Evolutionary conservation across 1,139 yeast genomes (phyloP).

Genomic region (Scheffersomyces illinoinensis): DNA sequence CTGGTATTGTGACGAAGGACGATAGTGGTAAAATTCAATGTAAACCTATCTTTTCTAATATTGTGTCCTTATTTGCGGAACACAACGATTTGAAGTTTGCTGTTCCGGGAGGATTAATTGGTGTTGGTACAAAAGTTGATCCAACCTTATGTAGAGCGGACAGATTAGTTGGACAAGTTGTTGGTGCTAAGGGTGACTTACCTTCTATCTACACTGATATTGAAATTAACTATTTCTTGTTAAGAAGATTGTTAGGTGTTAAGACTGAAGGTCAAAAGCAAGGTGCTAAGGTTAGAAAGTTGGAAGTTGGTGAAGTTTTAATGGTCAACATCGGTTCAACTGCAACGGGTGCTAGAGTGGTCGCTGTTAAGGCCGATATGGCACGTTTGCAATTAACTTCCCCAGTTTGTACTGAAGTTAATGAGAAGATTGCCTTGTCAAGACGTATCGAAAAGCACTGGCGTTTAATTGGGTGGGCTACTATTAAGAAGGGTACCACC

Average conservation of each 20-base stretch:
- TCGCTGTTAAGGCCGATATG: constrained; percentile 98
- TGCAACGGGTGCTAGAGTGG: constrained; percentile 98
- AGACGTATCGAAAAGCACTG: constrained; percentile 99
- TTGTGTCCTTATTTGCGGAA: constrained; percentile 94
- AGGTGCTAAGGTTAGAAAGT: constrained; percentile 89
- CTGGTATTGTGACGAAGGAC: constrained; percentile 97
- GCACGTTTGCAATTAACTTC: constrained; percentile 95
- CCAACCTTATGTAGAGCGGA: constrained; percentile 99
- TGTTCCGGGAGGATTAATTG: constrained; percentile 99
- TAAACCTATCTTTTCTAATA: constrained; percentile 92
- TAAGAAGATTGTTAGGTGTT: constrained; percentile 97
- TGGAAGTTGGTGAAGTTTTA: constrained; percentile 91
- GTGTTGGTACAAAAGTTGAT: constrained; percentile 99
- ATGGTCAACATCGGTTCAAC: constrained; percentile 99
- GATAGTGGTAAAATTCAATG: constrained; percentile 92
- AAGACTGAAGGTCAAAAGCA: constrained; percentile 97
- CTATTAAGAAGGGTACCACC: constrained; percentile 92
- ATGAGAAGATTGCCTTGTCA: constrained; percentile 97
- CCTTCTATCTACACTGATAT: constrained; percentile 97
- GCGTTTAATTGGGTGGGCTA: constrained; percentile 99
- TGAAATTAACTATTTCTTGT: constrained; percentile 93
- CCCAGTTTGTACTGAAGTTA: constrained; percentile 98
- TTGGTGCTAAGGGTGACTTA: constrained; percentile 93
- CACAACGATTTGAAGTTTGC: constrained; percentile 97
- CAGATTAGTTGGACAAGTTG: constrained; percentile 98